Evolutionary conservation across 2,329 filamentous ascomycete genomes (phyloP), one percentile per base, ranked within the genome.

Genomic region (Botrytis fragariae): DNA sequence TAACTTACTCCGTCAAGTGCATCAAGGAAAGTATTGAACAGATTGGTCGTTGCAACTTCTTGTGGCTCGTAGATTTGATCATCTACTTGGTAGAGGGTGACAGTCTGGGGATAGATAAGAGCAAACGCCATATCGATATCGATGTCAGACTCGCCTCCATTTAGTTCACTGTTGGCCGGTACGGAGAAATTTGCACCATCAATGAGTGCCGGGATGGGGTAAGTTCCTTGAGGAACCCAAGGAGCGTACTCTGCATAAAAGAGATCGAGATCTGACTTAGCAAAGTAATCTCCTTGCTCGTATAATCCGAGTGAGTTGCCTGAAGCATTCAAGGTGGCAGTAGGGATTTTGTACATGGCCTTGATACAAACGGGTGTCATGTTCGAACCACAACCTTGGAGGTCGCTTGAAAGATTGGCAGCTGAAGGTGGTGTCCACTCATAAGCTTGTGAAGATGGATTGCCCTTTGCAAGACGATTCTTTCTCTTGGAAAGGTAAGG

Each of bases 41-140:
- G 8, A 74, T 77, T 77, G 12, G 74, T 75, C 1, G 75, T 76
- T 3, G 75, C 76, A n/a, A 76, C 71, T 42, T 78, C 76, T 42
- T 73, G 65, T 35, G 76, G 73, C 35, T 73, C 74, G 29, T 79
- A 78, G 22, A 78, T 73, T 29, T 77, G 72, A 65, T 80, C 79
- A 42, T 79, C 79, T 5, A 73, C 74, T 65, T 79, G 78, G 69
- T 79, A 80, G 4, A 80, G 71, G 29, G 78, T 79, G 44, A 79
- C 73, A 3, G 74, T 77, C 65, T 74, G 72, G 20, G 72, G 72
- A 39, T 73, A 65, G 29, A 73, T n/a, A n/a, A 73, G 67, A 59
- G 68, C 14, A 39, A 59, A 71, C 65, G 80, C 79, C 67, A 83
- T 78, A 72, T 83, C 82, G 63, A 83, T 76, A 63, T 84, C 83